Base-by-base conservation (phyloP, 176 grass and related monocot species). In the Lolium perenne region DNA sequence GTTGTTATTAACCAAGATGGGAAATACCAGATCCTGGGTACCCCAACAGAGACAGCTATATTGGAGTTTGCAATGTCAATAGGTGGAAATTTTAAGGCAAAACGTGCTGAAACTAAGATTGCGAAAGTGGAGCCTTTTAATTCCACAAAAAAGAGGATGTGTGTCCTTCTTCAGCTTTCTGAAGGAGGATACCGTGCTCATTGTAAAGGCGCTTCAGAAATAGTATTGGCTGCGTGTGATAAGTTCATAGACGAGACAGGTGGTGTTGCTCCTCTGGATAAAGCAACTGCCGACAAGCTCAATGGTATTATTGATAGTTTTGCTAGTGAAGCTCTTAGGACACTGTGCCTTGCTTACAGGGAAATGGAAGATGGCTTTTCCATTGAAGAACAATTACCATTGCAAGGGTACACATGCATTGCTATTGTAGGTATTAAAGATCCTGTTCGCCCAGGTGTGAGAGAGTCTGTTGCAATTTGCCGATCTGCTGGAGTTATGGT, bases 41-140 rank as follows among this genome's bases (percentile, higher is more conserved):
- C 92, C 70, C 92, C 97, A 18, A 99, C 97, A 15, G 97, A 99
- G 77, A 54, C 94, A 86, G 97, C 94, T 51, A 91, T 99, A 62
- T 90, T 99, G 66, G 87, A 99, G 76, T 96, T 99, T 74, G 97
- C 92, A 86, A 88, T 96, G 85, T 91, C 90, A 76, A 79, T 99
- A 46, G 97, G 97, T 72, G 97, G 97, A 88, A 73, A 96, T 66
- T 99, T 99, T 68, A 90, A 93, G 59, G 84, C 82, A 78, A 87
- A 92, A 35, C 88, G 90, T 72, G 78, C 82, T 78, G 94, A 94
- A 86, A 86, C 82, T 57, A 91, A 90, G 17, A 91, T 96, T 80
- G 74, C 92, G 23, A 99, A 96, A 89, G 75, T 99, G n/a, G 97
- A 99, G 29, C 97, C 97, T 85, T 99, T 99, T 51, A 99, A 95